These are phyloP conservation scores for Termitomyces titanicus DNA, from an alignment of 768 basidiomycete species.

Conservation along the genomic window DNA sequence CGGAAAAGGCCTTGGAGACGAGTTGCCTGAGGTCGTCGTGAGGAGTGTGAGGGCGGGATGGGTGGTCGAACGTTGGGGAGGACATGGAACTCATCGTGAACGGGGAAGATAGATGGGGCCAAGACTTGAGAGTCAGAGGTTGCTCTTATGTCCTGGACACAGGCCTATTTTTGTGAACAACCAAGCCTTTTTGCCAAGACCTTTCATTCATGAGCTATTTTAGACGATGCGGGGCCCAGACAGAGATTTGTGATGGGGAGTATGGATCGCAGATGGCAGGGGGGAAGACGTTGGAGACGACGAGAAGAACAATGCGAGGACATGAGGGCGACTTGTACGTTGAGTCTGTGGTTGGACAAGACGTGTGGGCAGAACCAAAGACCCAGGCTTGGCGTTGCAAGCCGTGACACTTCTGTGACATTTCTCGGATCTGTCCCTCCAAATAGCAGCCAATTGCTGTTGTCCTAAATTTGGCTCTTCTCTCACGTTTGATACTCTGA, in stretches of 20 bases:
- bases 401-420: constrained; percentile 24
- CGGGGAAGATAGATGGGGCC: constrained; percentile 31
- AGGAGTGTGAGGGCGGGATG: constrained; percentile 23
- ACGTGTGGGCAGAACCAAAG: neutral
- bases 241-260: neutral
- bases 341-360: neutral
- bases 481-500: constrained; percentile 1
- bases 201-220: constrained; percentile 35
- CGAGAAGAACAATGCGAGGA: neutral
- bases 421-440: constrained; percentile 19
- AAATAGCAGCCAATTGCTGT: constrained; percentile 32
- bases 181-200: constrained; percentile 49
- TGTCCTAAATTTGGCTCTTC: constrained; percentile 20
- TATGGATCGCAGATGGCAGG: neutral
- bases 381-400: constrained; percentile 13
- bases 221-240: constrained; percentile 19
- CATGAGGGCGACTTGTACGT: neutral
- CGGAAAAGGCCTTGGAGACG: constrained; percentile 32
- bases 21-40: constrained; percentile 32
- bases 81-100: constrained; percentile 32
- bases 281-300: neutral
- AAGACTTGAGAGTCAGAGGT: constrained; percentile 35
- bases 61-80: constrained; percentile 27
- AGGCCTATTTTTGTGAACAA: constrained; percentile 41
- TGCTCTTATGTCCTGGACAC: constrained; percentile 42